A percentile compares a stretch with the other conserved stretches of the same genome.
phyloP scores from a whole-genome alignment of 306 rosid species.

The Glycine latifolia region DNA sequence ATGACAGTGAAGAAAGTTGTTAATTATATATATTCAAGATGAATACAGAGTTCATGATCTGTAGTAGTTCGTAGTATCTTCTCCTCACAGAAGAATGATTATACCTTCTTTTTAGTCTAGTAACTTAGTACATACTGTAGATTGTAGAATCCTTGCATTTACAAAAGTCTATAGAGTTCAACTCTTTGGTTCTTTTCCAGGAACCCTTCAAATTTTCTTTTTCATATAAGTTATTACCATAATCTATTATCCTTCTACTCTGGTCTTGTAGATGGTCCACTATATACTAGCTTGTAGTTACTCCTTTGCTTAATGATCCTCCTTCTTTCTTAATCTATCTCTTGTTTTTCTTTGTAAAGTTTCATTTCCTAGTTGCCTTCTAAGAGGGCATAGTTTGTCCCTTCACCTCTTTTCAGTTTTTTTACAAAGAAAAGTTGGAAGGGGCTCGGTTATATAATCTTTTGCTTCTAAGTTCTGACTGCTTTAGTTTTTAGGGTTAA shows the following conservation, averaged over 20 bases:
- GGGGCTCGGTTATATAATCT: slow-evolving; percentile 49
- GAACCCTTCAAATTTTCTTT: neutral
- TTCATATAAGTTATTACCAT: neutral
- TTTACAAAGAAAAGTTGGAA: slow-evolving; percentile 71
- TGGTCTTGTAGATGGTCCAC: slow-evolving; percentile 30
- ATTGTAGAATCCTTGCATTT: slow-evolving; percentile 43
- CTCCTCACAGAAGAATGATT: slow-evolving; percentile 41
- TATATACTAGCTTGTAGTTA: slow-evolving; percentile 25
- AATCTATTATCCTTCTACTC: neutral
- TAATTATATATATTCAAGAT: slow-evolving; percentile 30
- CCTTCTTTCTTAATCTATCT: slow-evolving; percentile 38
- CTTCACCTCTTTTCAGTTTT: slow-evolving; percentile 67
- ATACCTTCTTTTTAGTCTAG: slow-evolving; percentile 23
- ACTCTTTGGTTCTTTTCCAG: neutral
- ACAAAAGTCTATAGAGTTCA: slow-evolving; percentile 39
- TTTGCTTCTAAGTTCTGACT: slow-evolving; percentile 34
- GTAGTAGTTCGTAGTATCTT: slow-evolving; percentile 30
- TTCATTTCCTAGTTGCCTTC: slow-evolving; percentile 45
- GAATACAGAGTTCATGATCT: slow-evolving; percentile 32
- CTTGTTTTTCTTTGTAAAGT: slow-evolving; percentile 30
- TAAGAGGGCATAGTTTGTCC: slow-evolving; percentile 45
- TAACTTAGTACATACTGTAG: slow-evolving; percentile 51
- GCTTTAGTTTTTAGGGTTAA: slow-evolving; percentile 46
- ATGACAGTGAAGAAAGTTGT: slow-evolving; percentile 41
- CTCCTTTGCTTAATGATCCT: slow-evolving; percentile 27